phyloP scores from a whole-genome alignment of 177 flowering plant species.

The Vitis hybrid region DNA sequence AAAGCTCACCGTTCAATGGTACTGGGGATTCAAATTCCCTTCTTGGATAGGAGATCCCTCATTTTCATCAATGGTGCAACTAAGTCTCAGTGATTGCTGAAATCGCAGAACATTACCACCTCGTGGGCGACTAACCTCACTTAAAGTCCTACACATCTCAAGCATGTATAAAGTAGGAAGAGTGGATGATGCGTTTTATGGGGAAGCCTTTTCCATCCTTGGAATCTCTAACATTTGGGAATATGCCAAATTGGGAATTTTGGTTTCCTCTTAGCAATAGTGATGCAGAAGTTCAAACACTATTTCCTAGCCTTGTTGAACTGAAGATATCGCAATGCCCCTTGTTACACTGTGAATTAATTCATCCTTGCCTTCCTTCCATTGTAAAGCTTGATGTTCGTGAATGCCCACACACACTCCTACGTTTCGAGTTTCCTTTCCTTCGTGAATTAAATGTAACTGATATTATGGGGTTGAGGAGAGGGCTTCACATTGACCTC shows the following conservation, averaged over 20 bases:
- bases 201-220: constrained; percentile 8
- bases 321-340: too few relatives aligned
- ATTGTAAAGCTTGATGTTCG: too few relatives aligned
- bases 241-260: background rate
- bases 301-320: too few relatives aligned
- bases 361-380: too few relatives aligned
- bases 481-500: too few relatives aligned
- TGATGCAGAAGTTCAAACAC: too few relatives aligned
- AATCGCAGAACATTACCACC: background rate
- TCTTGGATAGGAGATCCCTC: constrained; percentile 8
- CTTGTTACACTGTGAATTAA: too few relatives aligned
- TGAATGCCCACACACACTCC: too few relatives aligned
- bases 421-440: too few relatives aligned
- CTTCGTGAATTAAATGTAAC: too few relatives aligned
- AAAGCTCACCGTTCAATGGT: background rate
- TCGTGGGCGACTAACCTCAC: constrained; percentile 3
- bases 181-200: constrained; percentile 1
- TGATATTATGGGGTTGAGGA: too few relatives aligned
- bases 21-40: constrained; percentile 9
- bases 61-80: background rate
- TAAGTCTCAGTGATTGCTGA: background rate
- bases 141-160: background rate
- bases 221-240: background rate
- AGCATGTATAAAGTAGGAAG: background rate
- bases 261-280: background rate